Percentiles rank a stretch among this genome's conserved stretches.
Conservation (phyloP, 176 grass and related monocot genomes). For the Tillandsia fasciculata region DNA sequence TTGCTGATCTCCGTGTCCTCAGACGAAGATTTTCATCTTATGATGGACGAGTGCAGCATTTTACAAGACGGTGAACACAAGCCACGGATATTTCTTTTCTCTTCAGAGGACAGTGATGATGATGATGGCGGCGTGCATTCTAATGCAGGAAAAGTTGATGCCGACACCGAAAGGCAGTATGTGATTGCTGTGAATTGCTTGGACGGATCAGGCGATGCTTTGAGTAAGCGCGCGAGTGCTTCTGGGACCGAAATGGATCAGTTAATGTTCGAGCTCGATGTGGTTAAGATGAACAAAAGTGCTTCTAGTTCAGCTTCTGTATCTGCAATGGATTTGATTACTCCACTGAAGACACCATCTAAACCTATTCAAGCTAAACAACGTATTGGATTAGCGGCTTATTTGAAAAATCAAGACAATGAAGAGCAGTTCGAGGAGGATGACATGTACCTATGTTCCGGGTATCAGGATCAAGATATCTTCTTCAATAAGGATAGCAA, state of each 20-base stretch:
- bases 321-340: slow-evolving; percentile 2
- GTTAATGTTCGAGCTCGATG: slow-evolving; percentile 25
- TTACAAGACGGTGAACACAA: slow-evolving; percentile 31
- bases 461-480: neutral
- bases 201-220: slow-evolving; percentile 11
- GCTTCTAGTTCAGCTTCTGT: neutral
- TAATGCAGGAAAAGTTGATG: slow-evolving; percentile 13
- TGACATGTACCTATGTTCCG: slow-evolving; percentile 6
- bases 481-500: slow-evolving; percentile 7
- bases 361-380: slow-evolving; percentile 16
- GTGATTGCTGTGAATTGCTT: slow-evolving; percentile 59
- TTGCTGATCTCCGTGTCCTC: slow-evolving; percentile 69
- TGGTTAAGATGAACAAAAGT: neutral
- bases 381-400: slow-evolving; percentile 2
- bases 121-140: slow-evolving; percentile 32
- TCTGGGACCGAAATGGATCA: slow-evolving; percentile 29
- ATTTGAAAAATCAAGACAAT: slow-evolving; percentile 10
- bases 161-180: slow-evolving; percentile 47
- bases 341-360: neutral
- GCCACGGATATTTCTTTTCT: slow-evolving; percentile 70
- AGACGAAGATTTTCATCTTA: slow-evolving; percentile 65
- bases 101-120: slow-evolving; percentile 21
- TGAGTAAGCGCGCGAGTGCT: slow-evolving; percentile 18
- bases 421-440: slow-evolving; percentile 13
- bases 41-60: slow-evolving; percentile 72